Evolutionary conservation across 1,284 basidiomycete species (phyloP).

Genomic region (Wallemia hederae): DNA sequence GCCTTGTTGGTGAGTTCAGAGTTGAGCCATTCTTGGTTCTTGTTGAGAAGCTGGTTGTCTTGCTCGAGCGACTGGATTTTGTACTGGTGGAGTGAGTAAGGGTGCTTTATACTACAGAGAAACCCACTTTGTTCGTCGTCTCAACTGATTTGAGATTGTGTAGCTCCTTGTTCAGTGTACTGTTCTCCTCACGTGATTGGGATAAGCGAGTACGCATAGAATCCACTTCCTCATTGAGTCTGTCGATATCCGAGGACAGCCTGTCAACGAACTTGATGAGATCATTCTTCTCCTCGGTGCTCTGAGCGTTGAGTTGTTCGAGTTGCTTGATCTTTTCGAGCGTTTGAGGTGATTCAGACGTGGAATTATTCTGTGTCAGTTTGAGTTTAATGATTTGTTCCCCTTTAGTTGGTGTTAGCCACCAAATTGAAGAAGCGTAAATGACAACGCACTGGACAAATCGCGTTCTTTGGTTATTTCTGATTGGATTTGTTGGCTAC

Average conservation of each 20-base stretch:
- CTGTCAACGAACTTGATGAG: slow-evolving; percentile 40
- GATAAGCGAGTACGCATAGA: slow-evolving; percentile 34
- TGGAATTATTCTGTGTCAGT: neutral
- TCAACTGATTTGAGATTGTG: slow-evolving; percentile 37
- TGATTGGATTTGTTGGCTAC: neutral
- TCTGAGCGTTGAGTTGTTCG: slow-evolving; percentile 18
- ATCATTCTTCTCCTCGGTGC: slow-evolving; percentile 37
- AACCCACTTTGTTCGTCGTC: slow-evolving; percentile 32
- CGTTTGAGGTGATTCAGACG: slow-evolving; percentile 23
- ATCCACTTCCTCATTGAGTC: slow-evolving; percentile 40
- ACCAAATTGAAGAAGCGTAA: slow-evolving; percentile 2
- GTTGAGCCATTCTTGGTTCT: slow-evolving; percentile 35
- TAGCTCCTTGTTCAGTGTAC: slow-evolving; percentile 30
- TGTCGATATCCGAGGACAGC: slow-evolving; percentile 33
- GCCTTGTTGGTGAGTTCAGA: slow-evolving; percentile 31
- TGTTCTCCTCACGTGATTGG: slow-evolving; percentile 40
- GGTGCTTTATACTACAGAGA: neutral
- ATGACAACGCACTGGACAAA: neutral
- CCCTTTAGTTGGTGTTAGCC: neutral
- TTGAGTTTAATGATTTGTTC: neutral
- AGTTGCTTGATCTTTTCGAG: slow-evolving; percentile 29
- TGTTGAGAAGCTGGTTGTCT: slow-evolving; percentile 38
- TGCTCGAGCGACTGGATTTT: slow-evolving; percentile 46
- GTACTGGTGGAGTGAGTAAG: slow-evolving; percentile 23
- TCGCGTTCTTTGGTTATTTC: neutral